Evolutionary conservation across 2,329 filamentous ascomycete genomes (phyloP), one percentile per base, ranked within the genome.

Genomic region (Magnaporthiopsis rhizophila): DNA sequence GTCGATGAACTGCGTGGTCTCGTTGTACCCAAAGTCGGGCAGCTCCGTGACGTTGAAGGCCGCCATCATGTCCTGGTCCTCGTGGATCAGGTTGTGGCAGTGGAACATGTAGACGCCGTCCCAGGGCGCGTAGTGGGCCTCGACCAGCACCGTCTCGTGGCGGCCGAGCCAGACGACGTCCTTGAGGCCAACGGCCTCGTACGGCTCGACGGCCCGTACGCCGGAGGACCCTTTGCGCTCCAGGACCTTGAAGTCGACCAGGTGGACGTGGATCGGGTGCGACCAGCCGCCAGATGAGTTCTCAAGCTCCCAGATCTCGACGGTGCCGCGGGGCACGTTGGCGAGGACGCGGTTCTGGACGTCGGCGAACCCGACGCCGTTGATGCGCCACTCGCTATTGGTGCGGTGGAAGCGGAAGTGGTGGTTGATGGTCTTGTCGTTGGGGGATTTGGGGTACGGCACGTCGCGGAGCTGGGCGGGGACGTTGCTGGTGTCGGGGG

Each of bases 241-340:
- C 28, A 85, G 68, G 50, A 87, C 75, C 64, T 81, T 79, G 72
- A 87, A 83, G 68, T 86, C 83, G 61, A 87, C 79, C 1, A 86
- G 76, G 69, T 87, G 85, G 61, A 86, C 79, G 71, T 87, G 84
- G 38, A 81, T 74, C 0, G 83, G 83, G 68, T 86, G 83, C 2
- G 79, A 77, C 71, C 81, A 82, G 32, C 78, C 79, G 21, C 80
- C 82, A 18, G 76, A 76, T 32, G 72, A 74, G 70, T 86, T 85
- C 65, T 77, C 74, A 7, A 83, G 73, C 69, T 79, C 75, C 80
- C 80, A 83, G 61, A 79, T 74, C 72, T 83, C 78, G 7, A 79
- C 75, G 5, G 76, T 77, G 59, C 81, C 81, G 59, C 77, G 78
- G 3, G 75, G 74, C 1, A 80, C 79, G 6, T 76, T 78, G 61